These are phyloP conservation scores for Fraxinus paxiana DNA, from an alignment of 305 asterid species.

Conservation along the genomic window DNA sequence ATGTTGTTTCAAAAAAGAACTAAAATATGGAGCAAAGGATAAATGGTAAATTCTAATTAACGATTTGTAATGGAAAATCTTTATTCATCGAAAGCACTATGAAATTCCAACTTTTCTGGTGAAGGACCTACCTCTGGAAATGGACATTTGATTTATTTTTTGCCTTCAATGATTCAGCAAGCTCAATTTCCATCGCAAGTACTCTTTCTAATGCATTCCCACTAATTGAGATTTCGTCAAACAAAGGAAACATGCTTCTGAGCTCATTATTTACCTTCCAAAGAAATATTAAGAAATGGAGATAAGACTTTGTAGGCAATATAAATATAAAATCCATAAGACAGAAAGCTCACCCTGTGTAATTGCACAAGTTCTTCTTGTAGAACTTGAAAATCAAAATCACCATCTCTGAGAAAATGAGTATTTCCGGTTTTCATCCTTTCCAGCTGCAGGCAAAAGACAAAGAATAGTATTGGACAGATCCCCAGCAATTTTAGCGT, in stretches of 20 bases:
- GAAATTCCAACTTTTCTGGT: background rate
- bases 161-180: conserved; percentile 79
- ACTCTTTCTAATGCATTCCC: conserved; percentile 87
- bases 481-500: background rate
- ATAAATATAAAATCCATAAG: conserved; percentile 8
- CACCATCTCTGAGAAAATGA: conserved; percentile 33
- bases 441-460: conserved; percentile 62
- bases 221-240: conserved; percentile 56
- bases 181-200: conserved; percentile 89
- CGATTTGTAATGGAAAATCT: background rate
- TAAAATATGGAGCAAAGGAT: conserved; percentile 23
- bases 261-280: conserved; percentile 81
- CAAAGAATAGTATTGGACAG: background rate
- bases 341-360: conserved; percentile 53
- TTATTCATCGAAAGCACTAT: background rate
- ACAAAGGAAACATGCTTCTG: conserved; percentile 68
- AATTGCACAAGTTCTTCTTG: conserved; percentile 58
- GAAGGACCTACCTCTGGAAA: conserved; percentile 63
- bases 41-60: background rate
- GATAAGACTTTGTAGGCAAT: conserved; percentile 19
- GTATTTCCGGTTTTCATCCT: conserved; percentile 84
- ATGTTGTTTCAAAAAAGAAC: conserved; percentile 82
- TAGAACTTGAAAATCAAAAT: conserved; percentile 36
- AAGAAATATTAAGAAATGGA: conserved; percentile 13
- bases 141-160: conserved; percentile 50